Percentiles rank a stretch among this genome's conserved stretches.
Conservation (phyloP, 2,329 filamentous ascomycete genomes). For the Trichoderma simmonsii region DNA sequence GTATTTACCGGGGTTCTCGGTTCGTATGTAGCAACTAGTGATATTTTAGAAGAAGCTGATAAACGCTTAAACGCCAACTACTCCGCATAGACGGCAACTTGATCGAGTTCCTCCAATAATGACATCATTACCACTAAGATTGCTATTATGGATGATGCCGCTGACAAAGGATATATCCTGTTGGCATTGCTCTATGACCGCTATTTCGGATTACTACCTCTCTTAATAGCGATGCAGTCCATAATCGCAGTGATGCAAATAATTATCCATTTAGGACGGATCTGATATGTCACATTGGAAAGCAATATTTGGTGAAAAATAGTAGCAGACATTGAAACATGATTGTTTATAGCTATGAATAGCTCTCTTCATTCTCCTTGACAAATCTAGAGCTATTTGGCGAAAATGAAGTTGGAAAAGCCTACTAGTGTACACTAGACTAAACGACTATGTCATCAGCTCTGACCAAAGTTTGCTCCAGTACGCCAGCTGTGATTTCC, state of each 20-base stretch:
- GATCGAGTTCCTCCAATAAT: neutral
- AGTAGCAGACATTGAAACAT: neutral
- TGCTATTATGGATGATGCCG: neutral
- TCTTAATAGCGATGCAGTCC: no score
- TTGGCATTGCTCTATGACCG: neutral
- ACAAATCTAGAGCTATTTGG: neutral
- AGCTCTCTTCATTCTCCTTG: neutral
- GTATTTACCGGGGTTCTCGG: neutral
- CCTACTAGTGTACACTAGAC: neutral
- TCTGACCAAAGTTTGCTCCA: slow-evolving; percentile 10
- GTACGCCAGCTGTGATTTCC: slow-evolving; percentile 1
- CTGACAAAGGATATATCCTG: neutral
- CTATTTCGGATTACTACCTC: neutral
- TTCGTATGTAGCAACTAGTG: neutral
- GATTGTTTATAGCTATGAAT: neutral
- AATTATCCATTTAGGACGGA: neutral
- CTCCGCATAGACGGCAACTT: neutral
- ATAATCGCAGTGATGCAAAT: no score
- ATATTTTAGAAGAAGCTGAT: neutral
- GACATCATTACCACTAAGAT: neutral
- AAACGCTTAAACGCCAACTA: neutral
- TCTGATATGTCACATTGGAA: neutral
- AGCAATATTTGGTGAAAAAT: neutral
- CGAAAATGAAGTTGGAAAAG: neutral
- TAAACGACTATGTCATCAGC: slow-evolving; percentile 1